Evolutionary conservation across 805 yeast genomes (phyloP).

Genomic region (Zygosaccharomyces bailii): DNA sequence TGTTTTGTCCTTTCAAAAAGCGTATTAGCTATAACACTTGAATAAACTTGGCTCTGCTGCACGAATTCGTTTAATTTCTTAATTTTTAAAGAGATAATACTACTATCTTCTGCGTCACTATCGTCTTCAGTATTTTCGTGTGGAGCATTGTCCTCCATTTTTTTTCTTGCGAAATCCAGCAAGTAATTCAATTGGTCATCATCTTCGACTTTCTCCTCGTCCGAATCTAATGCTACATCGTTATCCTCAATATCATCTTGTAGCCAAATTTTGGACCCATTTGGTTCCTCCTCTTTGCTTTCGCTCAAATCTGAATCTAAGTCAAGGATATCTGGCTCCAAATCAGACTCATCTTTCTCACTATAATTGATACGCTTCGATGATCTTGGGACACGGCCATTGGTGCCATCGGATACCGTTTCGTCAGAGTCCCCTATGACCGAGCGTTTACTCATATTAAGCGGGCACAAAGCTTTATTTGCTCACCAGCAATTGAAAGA

Average conservation of each 20-base stretch:
- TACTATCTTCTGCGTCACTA: constrained; percentile 36
- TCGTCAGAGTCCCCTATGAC: background rate
- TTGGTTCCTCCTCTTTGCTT: constrained; percentile 7
- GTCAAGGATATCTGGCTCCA: constrained; percentile 21
- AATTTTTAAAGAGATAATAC: constrained; percentile 56
- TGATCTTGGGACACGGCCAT: constrained; percentile 1
- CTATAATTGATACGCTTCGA: constrained; percentile 17
- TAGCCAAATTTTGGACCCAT: constrained; percentile 27
- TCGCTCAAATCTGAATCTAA: constrained; percentile 4
- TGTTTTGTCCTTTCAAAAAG: constrained; percentile 47
- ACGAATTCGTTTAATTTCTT: constrained; percentile 68
- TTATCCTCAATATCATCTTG: constrained; percentile 24
- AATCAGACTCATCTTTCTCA: constrained; percentile 33
- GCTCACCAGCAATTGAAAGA: too few species aligned
- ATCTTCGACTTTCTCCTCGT: constrained; percentile 19
- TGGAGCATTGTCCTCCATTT: constrained; percentile 12
- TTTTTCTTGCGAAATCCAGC: constrained; percentile 12
- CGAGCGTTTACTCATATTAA: background rate
- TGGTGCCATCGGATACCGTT: background rate
- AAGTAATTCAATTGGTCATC: constrained; percentile 17
- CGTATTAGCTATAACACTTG: constrained; percentile 80
- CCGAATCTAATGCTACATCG: constrained; percentile 29
- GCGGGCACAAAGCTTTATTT: background rate
- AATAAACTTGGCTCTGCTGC: constrained; percentile 83
- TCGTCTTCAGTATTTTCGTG: constrained; percentile 17